Conservation (phyloP, 495 filamentous ascomycete species). For the Parathielavia appendiculata region DNA sequence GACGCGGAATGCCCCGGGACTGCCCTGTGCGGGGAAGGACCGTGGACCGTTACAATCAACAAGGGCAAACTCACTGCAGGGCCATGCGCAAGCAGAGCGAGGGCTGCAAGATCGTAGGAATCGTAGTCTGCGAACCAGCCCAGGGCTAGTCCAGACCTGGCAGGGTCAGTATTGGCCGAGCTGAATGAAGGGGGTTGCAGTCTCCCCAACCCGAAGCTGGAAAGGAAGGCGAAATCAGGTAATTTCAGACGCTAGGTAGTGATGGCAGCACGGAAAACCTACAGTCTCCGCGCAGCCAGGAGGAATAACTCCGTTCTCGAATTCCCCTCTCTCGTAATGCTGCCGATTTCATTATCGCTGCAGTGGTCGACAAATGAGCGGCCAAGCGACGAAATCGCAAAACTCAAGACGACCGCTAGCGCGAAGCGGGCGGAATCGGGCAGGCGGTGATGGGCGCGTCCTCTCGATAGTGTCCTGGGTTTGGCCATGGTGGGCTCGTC, state of each 20-base stretch:
- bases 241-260: not conserved
- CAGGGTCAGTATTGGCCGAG: constrained; percentile 27
- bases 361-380: constrained; percentile 51
- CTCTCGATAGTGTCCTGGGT: not conserved
- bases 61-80: constrained; percentile 50
- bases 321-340: constrained; percentile 55
- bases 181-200: constrained; percentile 17
- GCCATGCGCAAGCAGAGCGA: constrained; percentile 64
- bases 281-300: constrained; percentile 61
- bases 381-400: constrained; percentile 52
- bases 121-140: constrained; percentile 70
- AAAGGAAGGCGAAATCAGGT: constrained; percentile 11
- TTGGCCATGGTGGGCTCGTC: not conserved
- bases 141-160: constrained; percentile 59
- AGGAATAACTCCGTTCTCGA: constrained; percentile 57
- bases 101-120: constrained; percentile 61
- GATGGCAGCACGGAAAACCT: constrained; percentile 24
- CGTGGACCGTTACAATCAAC: not conserved
- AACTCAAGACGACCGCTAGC: constrained; percentile 58
- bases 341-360: constrained; percentile 52
- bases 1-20: constrained; percentile 10
- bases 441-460: constrained; percentile 32
- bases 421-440: constrained; percentile 55
- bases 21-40: constrained; percentile 1
- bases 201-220: constrained; percentile 25